Evolutionary conservation across 768 basidiomycete genomes (phyloP), one percentile per base, ranked within the genome.

Genomic region (Dentipellis sp.): DNA sequence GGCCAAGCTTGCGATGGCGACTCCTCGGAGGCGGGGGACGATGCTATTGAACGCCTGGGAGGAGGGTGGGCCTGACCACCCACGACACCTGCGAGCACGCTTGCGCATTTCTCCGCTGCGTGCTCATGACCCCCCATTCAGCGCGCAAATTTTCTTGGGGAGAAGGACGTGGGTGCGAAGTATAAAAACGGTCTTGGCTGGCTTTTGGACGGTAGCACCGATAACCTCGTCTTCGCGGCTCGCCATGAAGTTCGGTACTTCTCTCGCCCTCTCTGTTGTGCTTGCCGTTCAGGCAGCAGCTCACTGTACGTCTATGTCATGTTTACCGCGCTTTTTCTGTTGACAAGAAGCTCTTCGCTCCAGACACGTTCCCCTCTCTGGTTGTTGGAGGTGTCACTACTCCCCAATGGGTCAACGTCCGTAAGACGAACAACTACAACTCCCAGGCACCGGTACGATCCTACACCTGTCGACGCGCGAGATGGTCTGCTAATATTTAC

Each of bases 351-450:
- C 14, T 3, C 9, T n/a, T 8, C 7, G 11, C 42, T 17, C 29
- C 19, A 77, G 75, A 77, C 64, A 78, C 75, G 10, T 75, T 77
- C 66, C 74, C 75, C 5, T 70, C 73, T 17, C 67, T 78, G 29
- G 68, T 75, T 37, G 69, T 72, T 19, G 69, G 70, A 19, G 76
- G 77, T 6, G 61, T 58, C 14, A 69, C 64, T 10, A 74, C 74
- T 8, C 56, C 73, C 7, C 66, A 65, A 12, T 79, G 76, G 76
- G 59, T 63, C 22, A 69, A 76, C 58, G 71, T 77, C 56, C 70
- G 76, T 21, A 55, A 71, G 77, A 77, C 77, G n/a, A 76, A 77
- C 67, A 79, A 79, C 66, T 77, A 63, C 64, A 67, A 77, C 57
- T 67, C 63, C 36, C 72, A 70, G 14, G 64, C 65, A 34, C 75